Conservation (phyloP, 352 stramenopile species). For the Stephanocyclus meneghinianus region DNA sequence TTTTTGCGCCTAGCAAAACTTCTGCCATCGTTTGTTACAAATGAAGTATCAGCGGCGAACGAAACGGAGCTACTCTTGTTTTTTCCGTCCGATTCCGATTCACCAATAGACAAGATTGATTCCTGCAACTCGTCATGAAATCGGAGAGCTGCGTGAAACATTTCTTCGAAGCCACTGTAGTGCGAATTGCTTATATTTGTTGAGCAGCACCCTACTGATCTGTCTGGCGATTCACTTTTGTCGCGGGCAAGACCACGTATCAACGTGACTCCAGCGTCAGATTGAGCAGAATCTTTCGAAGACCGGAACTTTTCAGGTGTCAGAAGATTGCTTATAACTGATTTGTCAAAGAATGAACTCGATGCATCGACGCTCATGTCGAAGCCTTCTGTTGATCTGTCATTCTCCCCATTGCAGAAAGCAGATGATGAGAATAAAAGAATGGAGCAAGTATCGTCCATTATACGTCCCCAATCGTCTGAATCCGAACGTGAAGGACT, state of each 20-base stretch:
- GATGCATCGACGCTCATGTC: conserved; percentile 17
- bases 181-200: conserved; percentile 13
- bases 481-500: not conserved
- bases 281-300: not conserved
- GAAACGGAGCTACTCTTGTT: conserved; percentile 36
- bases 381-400: conserved; percentile 3
- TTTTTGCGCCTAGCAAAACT: conserved; percentile 5
- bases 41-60: conserved; percentile 44
- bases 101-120: conserved; percentile 1
- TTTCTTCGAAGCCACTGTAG: conserved; percentile 31
- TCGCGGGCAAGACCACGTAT: conserved; percentile 16
- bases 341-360: conserved; percentile 48
- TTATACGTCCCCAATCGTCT: conserved; percentile 49
- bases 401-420: conserved; percentile 6
- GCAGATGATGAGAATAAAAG: conserved; percentile 30
- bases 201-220: conserved; percentile 17
- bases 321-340: conserved; percentile 23
- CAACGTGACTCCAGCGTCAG: conserved; percentile 8
- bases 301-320: conserved; percentile 37
- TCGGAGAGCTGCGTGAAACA: conserved; percentile 43
- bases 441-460: conserved; percentile 36
- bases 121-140: conserved; percentile 41
- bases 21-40: conserved; percentile 18
- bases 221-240: conserved; percentile 13
- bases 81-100: not conserved